Conservation (phyloP, 2,329 filamentous ascomycete genomes). For the Penicillium sp. region DNA sequence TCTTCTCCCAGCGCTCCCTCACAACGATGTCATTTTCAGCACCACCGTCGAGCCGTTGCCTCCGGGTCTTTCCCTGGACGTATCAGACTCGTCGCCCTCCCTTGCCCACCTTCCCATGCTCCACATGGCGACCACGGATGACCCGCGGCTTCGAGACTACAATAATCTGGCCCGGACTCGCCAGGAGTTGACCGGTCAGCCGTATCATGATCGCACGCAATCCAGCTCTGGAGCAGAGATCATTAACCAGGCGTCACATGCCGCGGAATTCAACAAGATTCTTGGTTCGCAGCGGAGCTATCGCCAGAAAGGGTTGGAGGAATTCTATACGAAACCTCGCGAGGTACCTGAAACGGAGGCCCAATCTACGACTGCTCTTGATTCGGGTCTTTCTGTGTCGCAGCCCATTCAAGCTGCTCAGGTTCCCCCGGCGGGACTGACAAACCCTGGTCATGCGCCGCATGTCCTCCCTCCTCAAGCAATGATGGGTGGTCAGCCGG, state of each 20-base stretch:
- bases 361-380: constrained; percentile 31
- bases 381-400: constrained; percentile 36
- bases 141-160: constrained; percentile 75
- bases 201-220: constrained; percentile 84
- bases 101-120: constrained; percentile 78
- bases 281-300: constrained; percentile 76
- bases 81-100: constrained; percentile 57
- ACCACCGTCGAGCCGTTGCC: constrained; percentile 68
- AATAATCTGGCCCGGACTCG: constrained; percentile 78
- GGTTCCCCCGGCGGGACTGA: constrained; percentile 33
- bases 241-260: constrained; percentile 78
- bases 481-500: constrained; percentile 52
- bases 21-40: constrained; percentile 85
- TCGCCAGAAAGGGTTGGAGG: constrained; percentile 75
- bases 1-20: constrained; percentile 60
- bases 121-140: constrained; percentile 72
- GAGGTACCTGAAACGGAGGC: constrained; percentile 63
- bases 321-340: constrained; percentile 77
- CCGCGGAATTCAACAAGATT: constrained; percentile 85
- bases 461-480: constrained; percentile 44
- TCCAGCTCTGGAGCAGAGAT: constrained; percentile 74
- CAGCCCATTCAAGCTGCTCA: constrained; percentile 43
- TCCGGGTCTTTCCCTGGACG: constrained; percentile 68
- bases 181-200: constrained; percentile 81
- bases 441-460: constrained; percentile 35